Evolutionary conservation across 768 basidiomycete genomes (phyloP).

Genomic region (Chlorophyllum brunneum): DNA sequence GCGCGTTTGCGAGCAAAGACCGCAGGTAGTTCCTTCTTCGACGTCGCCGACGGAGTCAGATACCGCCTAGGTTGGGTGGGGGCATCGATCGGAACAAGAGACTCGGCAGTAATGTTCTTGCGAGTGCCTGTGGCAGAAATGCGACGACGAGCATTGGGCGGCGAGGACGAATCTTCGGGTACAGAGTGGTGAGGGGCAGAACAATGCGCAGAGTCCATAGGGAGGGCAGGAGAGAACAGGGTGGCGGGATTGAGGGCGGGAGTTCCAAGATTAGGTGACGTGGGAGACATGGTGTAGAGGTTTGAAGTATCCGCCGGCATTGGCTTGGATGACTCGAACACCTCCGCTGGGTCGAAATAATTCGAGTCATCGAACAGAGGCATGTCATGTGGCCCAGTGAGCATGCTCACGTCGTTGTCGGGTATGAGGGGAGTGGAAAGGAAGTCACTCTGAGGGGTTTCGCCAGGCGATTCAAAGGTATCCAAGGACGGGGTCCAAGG

Average conservation of each 20-base stretch:
- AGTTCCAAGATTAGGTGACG: conserved; percentile 22
- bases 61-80: conserved; percentile 74
- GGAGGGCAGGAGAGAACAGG: conserved; percentile 27
- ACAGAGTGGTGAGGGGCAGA: conserved; percentile 3
- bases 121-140: conserved; percentile 61
- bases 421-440: conserved; percentile 34
- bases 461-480: conserved; percentile 28
- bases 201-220: conserved; percentile 13
- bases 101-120: conserved; percentile 57
- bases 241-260: conserved; percentile 42
- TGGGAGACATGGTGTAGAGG: conserved; percentile 49
- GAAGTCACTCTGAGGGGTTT: conserved; percentile 33
- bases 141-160: conserved; percentile 24
- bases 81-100: conserved; percentile 67
- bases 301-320: conserved; percentile 16
- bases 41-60: conserved; percentile 60
- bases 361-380: conserved; percentile 22
- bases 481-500: conserved; percentile 23
- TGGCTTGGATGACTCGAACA: conserved; percentile 13
- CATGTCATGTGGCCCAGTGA: conserved; percentile 24
- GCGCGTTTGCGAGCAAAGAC: conserved; percentile 65
- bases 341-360: neutral
- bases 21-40: conserved; percentile 68
- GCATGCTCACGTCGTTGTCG: conserved; percentile 19
- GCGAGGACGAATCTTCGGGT: conserved; percentile 11